Base-by-base conservation (phyloP, 345 rosid species). In the Aquilaria sinensis region DNA sequence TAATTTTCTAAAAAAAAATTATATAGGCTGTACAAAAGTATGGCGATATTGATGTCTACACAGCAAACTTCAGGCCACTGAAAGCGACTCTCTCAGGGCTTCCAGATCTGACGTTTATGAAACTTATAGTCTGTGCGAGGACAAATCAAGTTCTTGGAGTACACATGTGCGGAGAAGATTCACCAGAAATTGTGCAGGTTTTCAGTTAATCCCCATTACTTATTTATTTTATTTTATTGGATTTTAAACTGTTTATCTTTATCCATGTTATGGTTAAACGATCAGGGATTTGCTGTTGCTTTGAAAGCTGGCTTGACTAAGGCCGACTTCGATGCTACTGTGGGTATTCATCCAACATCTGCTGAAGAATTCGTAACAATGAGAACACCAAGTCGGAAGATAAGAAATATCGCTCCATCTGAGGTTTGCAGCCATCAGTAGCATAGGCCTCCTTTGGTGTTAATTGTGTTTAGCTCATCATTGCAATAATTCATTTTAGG, bases 41-140 rank as follows among this genome's bases (percentile, higher is more conserved):
- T 65, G 92, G 97, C 33, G 92, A 93, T 47, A 31, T 93, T 29
- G 98, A 93, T 69, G 72, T 90, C 71, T 90, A 58, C 85, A 86
- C 97, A 16, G 83, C 97, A 63, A 88, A 88, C 74, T 90, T 93
- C 79, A 86, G 80, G 77, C 97, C 98, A 14, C 72, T 93, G 62
- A 93, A 93, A 75, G 94, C 97, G 48, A 93, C 96, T 50, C 83
- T 93, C 41, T 90, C 97, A 12, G 98, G 98, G 58, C 96, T 90
- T 71, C 98, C 97, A 31, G 98, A 93, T 74, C 81, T 87, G 3
- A 81, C 74, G 57, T 85, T 88, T 63, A 86, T 93, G 97, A 93
- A 90, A 77, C 87, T 93, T 53, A 72, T 93, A 57, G 95, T 90
- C 61, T 88, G 87, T 77, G 88, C 92, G 43, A 85, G 78, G 72